These are phyloP conservation scores for Xylaria polymorpha DNA, from an alignment of 2,329 filamentous ascomycete genomes.

Conservation along the genomic window DNA sequence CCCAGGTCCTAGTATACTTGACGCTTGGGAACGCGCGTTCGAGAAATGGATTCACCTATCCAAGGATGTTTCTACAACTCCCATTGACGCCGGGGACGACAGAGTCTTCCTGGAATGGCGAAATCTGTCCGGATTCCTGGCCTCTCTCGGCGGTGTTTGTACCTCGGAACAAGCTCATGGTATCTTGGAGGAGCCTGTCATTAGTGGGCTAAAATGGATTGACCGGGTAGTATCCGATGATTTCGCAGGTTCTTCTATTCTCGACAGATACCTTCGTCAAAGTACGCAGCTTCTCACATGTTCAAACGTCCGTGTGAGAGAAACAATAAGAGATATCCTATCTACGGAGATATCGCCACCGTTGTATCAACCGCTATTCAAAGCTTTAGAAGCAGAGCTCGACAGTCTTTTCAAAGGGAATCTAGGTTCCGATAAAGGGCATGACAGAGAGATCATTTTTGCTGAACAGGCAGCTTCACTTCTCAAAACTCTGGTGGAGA, in stretches of 20 bases:
- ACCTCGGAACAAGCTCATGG: conserved; percentile 68
- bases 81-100: conserved; percentile 65
- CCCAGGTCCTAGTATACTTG: conserved; percentile 73
- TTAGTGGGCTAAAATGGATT: conserved; percentile 72
- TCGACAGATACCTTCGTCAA: conserved; percentile 70
- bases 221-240: conserved; percentile 69
- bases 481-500: conserved; percentile 71
- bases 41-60: conserved; percentile 73
- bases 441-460: conserved; percentile 72
- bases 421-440: conserved; percentile 62
- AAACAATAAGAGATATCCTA: conserved; percentile 74
- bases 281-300: conserved; percentile 75
- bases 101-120: conserved; percentile 72
- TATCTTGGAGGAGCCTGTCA: conserved; percentile 67
- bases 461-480: conserved; percentile 75
- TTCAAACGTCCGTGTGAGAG: conserved; percentile 71
- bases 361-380: conserved; percentile 72
- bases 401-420: conserved; percentile 70
- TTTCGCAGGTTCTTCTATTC: conserved; percentile 69
- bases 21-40: conserved; percentile 74
- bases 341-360: conserved; percentile 72
- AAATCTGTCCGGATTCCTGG: conserved; percentile 75
- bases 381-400: conserved; percentile 72
- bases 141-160: conserved; percentile 74
- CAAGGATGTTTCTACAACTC: conserved; percentile 68